Evolutionary conservation across 2,329 filamentous ascomycete genomes (phyloP).

Genomic region (Penicillium sp.): DNA sequence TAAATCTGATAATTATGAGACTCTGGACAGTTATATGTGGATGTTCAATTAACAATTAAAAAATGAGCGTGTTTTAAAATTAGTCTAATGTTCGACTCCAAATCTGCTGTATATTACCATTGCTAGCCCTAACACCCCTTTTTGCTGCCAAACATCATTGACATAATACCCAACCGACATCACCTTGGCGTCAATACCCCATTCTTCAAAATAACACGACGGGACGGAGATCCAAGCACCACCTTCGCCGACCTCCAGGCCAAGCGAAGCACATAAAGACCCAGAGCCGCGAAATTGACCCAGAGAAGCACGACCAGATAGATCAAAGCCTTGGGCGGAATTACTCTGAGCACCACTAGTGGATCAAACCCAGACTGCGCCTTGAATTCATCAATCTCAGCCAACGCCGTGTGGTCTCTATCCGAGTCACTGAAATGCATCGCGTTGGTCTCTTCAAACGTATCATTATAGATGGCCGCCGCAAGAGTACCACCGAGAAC

Average conservation of each 20-base stretch:
- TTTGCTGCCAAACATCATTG: too few species aligned
- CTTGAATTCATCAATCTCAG: not conserved
- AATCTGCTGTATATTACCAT: too few species aligned
- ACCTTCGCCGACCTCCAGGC: constrained; percentile 4
- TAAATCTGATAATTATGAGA: too few species aligned
- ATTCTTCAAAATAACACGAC: not conserved
- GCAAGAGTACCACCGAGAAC: not conserved
- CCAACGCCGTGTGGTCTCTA: not conserved
- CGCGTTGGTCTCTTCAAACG: not conserved
- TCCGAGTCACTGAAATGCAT: not conserved
- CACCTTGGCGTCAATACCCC: not conserved
- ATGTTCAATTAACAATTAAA: too few species aligned
- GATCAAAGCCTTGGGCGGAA: constrained; percentile 13
- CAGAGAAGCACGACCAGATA: constrained; percentile 13
- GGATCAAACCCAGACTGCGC: not conserved
- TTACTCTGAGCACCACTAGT: not conserved
- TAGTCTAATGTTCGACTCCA: too few species aligned
- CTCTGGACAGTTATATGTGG: too few species aligned
- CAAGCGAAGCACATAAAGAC: constrained; percentile 16
- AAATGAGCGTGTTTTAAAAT: too few species aligned
- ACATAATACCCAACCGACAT: not conserved
- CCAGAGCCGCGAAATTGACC: constrained; percentile 14
- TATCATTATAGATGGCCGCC: not conserved
- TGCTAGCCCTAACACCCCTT: too few species aligned
- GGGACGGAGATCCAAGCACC: not conserved